Evolutionary conservation across 2,329 filamentous ascomycete species (phyloP), one percentile per base, ranked within the genome.

Genomic region (Boeremia exigua): DNA sequence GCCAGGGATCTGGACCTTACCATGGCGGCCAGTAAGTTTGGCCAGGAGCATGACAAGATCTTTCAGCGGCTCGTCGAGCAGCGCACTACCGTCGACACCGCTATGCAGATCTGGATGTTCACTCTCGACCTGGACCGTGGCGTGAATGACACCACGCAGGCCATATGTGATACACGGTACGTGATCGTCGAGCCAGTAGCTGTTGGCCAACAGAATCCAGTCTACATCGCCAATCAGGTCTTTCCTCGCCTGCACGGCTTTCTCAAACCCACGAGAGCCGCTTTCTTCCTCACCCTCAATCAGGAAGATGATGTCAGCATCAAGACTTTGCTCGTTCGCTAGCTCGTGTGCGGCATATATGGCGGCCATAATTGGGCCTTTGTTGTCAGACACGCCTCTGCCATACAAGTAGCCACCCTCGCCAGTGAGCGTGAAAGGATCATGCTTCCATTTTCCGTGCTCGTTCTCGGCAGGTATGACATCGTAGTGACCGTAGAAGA

Each of bases 401-500:
- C 95, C 95, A 62, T 99, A 98, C 1, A 98, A 81, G 72, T 94
- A 98, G 0, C 95, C 94, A 66, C 96, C 93, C 52, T 92, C 86
- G 4, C 95, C 95, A 46, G 89, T 89, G 69, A 98, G 83, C n/a
- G 88, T 83, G 72, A 98, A 99, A 0, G 95, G 96, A 60, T 98
- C 91, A 1, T 87, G 87, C 34, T 86, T 83, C 95, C 95, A 99
- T 63, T 91, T 94, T 33, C 86, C 85, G 54, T 88, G 87, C 60
- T 90, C 90, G 33, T 89, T 88, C 63, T 96, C 92, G 0, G 95
- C 95, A 0, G 92, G 86, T 3, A 99, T 95, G 2, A 99, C 93
- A 71, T 99, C 95, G 79, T 99, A 99, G 73, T 99, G 95, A 0
- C 96, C 95, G 70, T 99, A 99, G 73, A 99, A 99, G 0, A 99